Conservation (phyloP, 306 rosid species). For the Inga oerstediana region DNA sequence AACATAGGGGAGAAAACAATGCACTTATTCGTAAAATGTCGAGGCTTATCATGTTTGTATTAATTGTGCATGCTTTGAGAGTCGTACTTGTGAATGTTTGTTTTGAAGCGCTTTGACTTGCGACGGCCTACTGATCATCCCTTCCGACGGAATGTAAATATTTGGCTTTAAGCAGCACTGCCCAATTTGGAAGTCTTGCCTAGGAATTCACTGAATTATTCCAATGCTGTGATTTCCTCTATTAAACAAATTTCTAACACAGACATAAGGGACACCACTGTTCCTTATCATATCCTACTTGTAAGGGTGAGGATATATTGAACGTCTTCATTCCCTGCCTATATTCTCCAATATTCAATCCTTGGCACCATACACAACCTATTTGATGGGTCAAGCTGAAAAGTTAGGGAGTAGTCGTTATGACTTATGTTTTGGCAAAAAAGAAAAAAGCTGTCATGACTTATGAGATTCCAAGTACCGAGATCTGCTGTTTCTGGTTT, state of each 20-base stretch:
- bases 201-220: slow-evolving; percentile 1
- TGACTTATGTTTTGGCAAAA: not conserved
- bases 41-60: not conserved
- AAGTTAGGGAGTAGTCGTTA: not conserved
- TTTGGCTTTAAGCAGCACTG: not conserved
- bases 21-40: not conserved
- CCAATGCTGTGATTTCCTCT: not conserved
- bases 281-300: not conserved
- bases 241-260: not conserved
- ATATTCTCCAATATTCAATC: not conserved
- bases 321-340: not conserved
- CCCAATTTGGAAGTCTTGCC: not conserved
- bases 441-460: not conserved
- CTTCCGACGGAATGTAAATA: not conserved
- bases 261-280: not conserved
- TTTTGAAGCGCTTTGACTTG: not conserved
- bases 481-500: slow-evolving; percentile 13
- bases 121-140: not conserved
- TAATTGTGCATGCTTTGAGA: not conserved
- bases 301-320: not conserved
- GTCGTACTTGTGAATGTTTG: not conserved
- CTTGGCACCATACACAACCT: not conserved
- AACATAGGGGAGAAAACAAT: not conserved
- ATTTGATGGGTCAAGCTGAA: not conserved
- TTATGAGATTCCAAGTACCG: not conserved